Conservation (phyloP, 2,329 filamentous ascomycete genomes). For the Aspergillus latus region DNA sequence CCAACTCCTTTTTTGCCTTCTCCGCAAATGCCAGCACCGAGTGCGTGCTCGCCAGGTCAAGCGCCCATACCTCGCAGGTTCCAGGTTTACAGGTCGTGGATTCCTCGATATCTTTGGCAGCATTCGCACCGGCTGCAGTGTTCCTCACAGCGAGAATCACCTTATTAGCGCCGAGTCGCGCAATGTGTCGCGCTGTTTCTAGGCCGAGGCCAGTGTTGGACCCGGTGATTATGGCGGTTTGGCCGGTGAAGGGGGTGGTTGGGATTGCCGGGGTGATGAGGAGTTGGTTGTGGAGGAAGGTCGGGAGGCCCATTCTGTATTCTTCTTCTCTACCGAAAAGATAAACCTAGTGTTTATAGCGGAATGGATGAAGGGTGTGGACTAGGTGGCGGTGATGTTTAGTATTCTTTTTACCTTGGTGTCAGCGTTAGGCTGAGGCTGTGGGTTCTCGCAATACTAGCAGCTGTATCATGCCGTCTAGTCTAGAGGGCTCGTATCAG, state of each 20-base stretch:
- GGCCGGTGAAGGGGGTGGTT: constrained; percentile 27
- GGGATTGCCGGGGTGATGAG: constrained; percentile 34
- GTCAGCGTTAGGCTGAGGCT: no score
- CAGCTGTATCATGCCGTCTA: no score
- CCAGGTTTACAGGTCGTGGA: constrained; percentile 26
- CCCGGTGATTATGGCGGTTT: constrained; percentile 49
- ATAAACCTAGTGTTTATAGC: no score
- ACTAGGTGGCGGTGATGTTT: no score
- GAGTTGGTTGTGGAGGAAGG: constrained; percentile 37
- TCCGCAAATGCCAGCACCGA: constrained; percentile 42
- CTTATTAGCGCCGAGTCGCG: constrained; percentile 38
- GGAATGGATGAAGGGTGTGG: no score
- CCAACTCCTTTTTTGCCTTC: constrained; percentile 29
- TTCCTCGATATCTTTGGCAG: constrained; percentile 37
- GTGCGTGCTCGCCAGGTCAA: constrained; percentile 40
- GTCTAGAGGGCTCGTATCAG: no score
- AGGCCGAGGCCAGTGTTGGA: constrained; percentile 48
- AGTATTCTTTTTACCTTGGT: no score
- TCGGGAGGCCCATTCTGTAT: constrained; percentile 1
- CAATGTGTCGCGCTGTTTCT: constrained; percentile 47
- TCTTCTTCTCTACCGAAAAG: background rate
- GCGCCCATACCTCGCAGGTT: constrained; percentile 43
- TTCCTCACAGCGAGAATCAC: constrained; percentile 49
- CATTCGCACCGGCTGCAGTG: constrained; percentile 38
- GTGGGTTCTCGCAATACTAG: no score